Evolutionary conservation across 768 basidiomycete species (phyloP), one percentile per base, ranked within the genome.

Genomic region (Lactifluus subvellereus): DNA sequence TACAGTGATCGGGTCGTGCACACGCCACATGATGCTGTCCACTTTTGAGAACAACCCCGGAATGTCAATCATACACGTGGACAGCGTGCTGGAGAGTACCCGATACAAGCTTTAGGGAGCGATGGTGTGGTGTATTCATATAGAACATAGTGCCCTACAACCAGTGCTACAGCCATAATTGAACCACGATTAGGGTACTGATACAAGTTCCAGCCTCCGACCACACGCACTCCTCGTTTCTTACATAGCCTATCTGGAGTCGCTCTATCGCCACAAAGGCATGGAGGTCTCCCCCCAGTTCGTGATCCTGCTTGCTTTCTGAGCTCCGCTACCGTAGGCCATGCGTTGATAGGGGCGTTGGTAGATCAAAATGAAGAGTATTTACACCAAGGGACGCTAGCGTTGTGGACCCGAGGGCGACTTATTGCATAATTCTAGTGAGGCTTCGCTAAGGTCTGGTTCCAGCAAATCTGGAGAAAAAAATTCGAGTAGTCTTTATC

Each of bases 61-160:
- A 48, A 48, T 22, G 47, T 48, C 47, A 22, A 48, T 48, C 47
- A 47, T 2, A 45, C 45, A 48, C 47, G 47, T 48, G 47, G 47
- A 4, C 52, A 60, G 54, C 59, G 59, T 60, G 59, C 40, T 47
- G 42, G 33, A 47, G 13, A 16, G 13, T 16, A 53, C 51, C 20
- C 42, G 18, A 33, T 10, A 16, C 47, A 48, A 27, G 27, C 40
- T 48, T 43, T 59, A 32, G 42, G 58, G 18, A 33, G n/a, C 10
- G 20, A 22, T 48, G 52, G 30, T 52, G 18, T 14, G 32, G 6
- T 43, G 52, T 33, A 33, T 53, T 60, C 55, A 35, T 38, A 48
- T 10, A 13, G 14, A 18, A 1, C 18, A 22, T 1, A 32, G 18
- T 2, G 38, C 18, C n/a, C 54, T 18, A 51, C 52, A 51, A 10